Base-by-base conservation (phyloP, 1,284 basidiomycete species). In the Cutaneotrichosporon sp. region DNA sequence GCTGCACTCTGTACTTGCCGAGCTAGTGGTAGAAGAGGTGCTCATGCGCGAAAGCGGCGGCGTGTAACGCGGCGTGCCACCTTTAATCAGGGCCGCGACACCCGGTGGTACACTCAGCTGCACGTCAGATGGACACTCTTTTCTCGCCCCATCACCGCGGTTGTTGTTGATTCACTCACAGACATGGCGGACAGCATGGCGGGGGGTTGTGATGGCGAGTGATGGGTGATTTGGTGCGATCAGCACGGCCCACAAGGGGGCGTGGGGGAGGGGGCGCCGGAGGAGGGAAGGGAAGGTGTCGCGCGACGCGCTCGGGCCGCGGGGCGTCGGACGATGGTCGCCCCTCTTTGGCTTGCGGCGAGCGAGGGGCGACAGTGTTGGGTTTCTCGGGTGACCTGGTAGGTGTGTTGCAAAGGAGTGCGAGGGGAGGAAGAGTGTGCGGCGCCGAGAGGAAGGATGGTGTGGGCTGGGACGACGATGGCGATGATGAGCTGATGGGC, bases 21-120 rank as follows among this genome's bases (percentile, higher is more conserved):
- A 38, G 34, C 51, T 38, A 4, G 51, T 38, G 13, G 51, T 53
- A 22, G n/a, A n/a, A n/a, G n/a, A n/a, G n/a, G n/a, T n/a, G n/a
- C 34, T 53, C 51, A 38, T 53, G 34, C 51, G 51, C 4, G 51
- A 53, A 22, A 53, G 51, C 10, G 34, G 33, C 16, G 22, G 33
- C 11, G 33, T 24, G 33, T 36, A 24, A 36, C 51, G 51, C 16
- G 29, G 4, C 29, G 22, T 4, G 22, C 51, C 34, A 36, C 51
- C 33, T 22, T 53, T 53, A 7, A 53, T 53, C 51, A 53, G 51
- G 51, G 51, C 22, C 33, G 22, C 51, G 4, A 53, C 33, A 4
- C 20, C 22, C 20, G 22, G 20, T 22, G 51, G 51, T 24, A 53
- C 51, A 38, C 20, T 53, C 51, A 53, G 22, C 51, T 53, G 34